These are phyloP conservation scores for Solanum pimpinellifolium DNA, from an alignment of 257 asterid species.

Conservation along the genomic window DNA sequence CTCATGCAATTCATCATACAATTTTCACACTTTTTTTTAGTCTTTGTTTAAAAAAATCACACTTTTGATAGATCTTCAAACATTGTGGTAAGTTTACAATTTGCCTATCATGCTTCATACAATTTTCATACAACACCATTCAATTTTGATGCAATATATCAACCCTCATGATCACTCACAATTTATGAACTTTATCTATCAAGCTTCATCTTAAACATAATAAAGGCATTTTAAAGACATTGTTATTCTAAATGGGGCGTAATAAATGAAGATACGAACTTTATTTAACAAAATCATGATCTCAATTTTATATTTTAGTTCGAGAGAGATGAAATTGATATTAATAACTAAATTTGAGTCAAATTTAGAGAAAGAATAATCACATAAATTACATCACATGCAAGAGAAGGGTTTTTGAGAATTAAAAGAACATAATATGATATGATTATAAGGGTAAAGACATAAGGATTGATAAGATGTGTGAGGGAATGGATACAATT, in stretches of 20 bases:
- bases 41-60: neutral
- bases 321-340: neutral
- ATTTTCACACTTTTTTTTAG: neutral
- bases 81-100: neutral
- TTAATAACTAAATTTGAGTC: neutral
- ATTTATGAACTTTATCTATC: neutral
- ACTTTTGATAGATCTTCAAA: neutral
- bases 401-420: neutral
- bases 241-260: neutral
- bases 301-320: neutral
- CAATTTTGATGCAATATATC: neutral
- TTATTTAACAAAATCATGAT: neutral
- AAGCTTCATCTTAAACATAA: neutral
- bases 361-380: neutral
- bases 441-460: neutral
- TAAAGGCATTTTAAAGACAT: neutral
- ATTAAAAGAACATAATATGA: neutral
- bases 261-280: neutral
- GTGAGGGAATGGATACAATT: neutral
- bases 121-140: neutral
- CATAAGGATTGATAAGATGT: neutral
- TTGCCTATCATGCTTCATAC: neutral
- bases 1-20: neutral
- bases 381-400: neutral
- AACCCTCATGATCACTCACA: neutral